A percentile compares a stretch with the other conserved stretches of the same genome.
Conservation (phyloP, 805 yeast genomes). For the Wickerhamiella spandovensis region DNA sequence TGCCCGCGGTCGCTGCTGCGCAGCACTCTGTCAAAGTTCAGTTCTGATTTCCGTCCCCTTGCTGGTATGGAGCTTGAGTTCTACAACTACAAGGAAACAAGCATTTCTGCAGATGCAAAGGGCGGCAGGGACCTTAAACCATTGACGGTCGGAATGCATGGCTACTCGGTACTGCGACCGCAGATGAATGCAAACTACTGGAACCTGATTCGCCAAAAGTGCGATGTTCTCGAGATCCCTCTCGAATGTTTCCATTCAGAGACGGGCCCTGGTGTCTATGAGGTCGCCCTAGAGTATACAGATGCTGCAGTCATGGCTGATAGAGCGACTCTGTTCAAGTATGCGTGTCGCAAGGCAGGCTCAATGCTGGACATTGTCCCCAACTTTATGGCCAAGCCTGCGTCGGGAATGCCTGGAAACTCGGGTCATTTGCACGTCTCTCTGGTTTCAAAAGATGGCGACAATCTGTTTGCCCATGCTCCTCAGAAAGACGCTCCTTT, state of each 20-base stretch:
- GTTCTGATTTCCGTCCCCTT: neutral
- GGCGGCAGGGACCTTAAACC: slow-evolving; percentile 13
- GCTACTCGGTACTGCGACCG: slow-evolving; percentile 25
- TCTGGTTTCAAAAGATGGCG: slow-evolving; percentile 15
- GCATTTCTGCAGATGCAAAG: neutral
- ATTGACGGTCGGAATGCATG: slow-evolving; percentile 25
- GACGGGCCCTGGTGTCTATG: slow-evolving; percentile 27
- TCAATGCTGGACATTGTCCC: slow-evolving; percentile 20
- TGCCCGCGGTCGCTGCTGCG: slow-evolving; percentile 23
- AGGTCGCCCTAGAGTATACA: slow-evolving; percentile 24
- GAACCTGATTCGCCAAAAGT: slow-evolving; percentile 17
- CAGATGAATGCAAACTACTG: slow-evolving; percentile 20
- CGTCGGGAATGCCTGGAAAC: slow-evolving; percentile 25
- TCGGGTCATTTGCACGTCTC: slow-evolving; percentile 26
- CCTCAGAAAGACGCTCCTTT: slow-evolving; percentile 17
- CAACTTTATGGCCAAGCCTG: slow-evolving; percentile 28
- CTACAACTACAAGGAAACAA: slow-evolving; percentile 20
- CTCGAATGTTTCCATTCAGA: slow-evolving; percentile 27
- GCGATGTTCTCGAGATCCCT: slow-evolving; percentile 15
- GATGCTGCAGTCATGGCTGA: slow-evolving; percentile 23
- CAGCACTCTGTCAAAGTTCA: slow-evolving; percentile 7
- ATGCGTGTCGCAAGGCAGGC: slow-evolving; percentile 20
- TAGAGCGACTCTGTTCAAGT: slow-evolving; percentile 22
- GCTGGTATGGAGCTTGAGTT: slow-evolving; percentile 27
- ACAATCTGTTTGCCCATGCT: slow-evolving; percentile 18